Base-by-base conservation (phyloP, 164 flowering plant genomes). In the Piper longum region DNA sequence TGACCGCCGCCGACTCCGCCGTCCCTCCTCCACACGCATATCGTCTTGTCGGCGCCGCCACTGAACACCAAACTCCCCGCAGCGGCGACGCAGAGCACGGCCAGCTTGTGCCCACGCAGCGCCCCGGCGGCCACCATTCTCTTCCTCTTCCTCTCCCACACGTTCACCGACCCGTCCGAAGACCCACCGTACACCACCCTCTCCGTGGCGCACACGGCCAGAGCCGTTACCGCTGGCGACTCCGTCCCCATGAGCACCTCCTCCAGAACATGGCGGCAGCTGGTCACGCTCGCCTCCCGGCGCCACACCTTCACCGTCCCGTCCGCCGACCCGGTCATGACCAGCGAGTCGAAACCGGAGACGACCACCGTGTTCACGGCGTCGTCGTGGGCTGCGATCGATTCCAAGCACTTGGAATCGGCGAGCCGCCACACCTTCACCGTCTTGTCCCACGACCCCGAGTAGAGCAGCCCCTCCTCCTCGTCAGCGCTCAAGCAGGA, bases 361-460 rank as follows among this genome's bases (percentile, higher is more conserved):
- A 84, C 64, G 0, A 81, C 90, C 7, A 91, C 87, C 5, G 91
- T 71, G 70, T 91, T 91, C 3, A 91, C 88, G 17, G 97, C 96
- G 66, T 88, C 97, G 7, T 85, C 88, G 66, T 91, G 97, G 17
- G 86, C 96, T 44, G 64, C 71, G 45, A 91, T 70, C 0, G 98
- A 91, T 55, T 91, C 98, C 41, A 91, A 58, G 62, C 98, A 91
- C 56, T 86, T 88, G 2, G 86, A 85, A 48, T 84, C 85, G 4
- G 82, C 71, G 12, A 82, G 68, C 11, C 86, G 67, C 98, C 98
- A 91, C 0, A 88, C 95, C 63, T 88, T 91, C 11, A 91, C 44
- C 8, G 96, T 85, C 41, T 87, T 72, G 72, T 91, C 97, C 97
- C 97, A 91, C 0, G 97, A 91, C 11, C 87, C 91, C 0, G 93